These are phyloP conservation scores for Pugionium cornutum DNA, from an alignment of 345 rosid species.

Conservation along the genomic window DNA sequence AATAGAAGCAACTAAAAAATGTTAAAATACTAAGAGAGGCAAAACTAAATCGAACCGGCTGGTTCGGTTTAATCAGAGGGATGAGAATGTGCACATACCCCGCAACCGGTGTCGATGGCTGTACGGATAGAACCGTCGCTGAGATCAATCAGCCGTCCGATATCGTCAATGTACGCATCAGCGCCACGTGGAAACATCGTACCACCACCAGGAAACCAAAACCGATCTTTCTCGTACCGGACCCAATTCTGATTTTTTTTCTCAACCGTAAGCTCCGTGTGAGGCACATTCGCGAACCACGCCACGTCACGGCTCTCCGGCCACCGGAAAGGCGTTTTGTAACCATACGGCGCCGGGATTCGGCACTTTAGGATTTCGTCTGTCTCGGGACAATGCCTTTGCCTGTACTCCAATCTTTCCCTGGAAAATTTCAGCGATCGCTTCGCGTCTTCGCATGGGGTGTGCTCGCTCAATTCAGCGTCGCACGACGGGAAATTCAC, in stretches of 20 bases:
- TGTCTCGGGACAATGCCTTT: constrained; percentile 61
- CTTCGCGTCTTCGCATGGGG: constrained; percentile 73
- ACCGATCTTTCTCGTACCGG: constrained; percentile 58
- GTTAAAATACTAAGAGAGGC: not conserved
- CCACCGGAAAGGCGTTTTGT: constrained; percentile 76
- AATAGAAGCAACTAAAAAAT: not conserved
- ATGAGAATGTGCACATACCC: constrained; percentile 56
- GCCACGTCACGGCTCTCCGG: constrained; percentile 79
- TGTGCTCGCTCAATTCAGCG: constrained; percentile 51
- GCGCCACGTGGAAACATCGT: constrained; percentile 95
- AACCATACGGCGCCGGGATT: constrained; percentile 79
- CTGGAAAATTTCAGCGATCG: constrained; percentile 65
- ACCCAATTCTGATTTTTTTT: constrained; percentile 93
- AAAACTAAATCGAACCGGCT: constrained; percentile 7
- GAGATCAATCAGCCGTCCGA: constrained; percentile 76
- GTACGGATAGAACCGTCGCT: constrained; percentile 82
- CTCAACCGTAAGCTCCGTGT: constrained; percentile 80
- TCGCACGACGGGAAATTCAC: constrained; percentile 59
- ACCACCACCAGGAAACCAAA: constrained; percentile 94
- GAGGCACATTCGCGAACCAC: constrained; percentile 94
- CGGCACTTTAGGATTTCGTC: constrained; percentile 59
- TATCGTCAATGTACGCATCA: constrained; percentile 75
- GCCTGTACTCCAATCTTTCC: constrained; percentile 60
- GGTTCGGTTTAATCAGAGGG: not conserved
- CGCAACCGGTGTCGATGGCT: constrained; percentile 95